phyloP scores from a whole-genome alignment of 148 eudicot species.

The Amaranthus cruentus region DNA sequence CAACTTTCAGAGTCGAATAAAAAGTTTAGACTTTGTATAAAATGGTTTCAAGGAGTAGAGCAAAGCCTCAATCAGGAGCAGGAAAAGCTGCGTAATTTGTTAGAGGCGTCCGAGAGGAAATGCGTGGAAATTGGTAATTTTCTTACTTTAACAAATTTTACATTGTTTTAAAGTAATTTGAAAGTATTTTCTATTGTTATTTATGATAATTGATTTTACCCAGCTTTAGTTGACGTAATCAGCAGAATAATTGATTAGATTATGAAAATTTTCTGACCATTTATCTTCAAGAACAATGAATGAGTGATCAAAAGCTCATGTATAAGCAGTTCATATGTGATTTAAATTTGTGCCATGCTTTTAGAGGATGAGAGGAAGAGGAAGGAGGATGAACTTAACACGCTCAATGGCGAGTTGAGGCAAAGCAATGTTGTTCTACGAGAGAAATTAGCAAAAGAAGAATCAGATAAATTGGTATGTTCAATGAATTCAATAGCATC shows the following conservation, averaged over 20 bases:
- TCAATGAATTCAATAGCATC: neutral
- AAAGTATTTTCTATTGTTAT: too few relatives aligned
- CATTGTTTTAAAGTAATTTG: too few relatives aligned
- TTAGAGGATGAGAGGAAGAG: slow-evolving; percentile 42
- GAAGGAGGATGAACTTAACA: slow-evolving; percentile 52
- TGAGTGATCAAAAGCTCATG: too few relatives aligned
- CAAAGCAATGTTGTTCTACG: slow-evolving; percentile 32
- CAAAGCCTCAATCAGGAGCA: slow-evolving; percentile 39
- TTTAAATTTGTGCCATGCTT: slow-evolving; percentile 1
- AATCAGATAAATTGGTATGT: slow-evolving; percentile 55
- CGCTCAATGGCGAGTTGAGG: slow-evolving; percentile 35
- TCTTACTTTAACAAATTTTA: too few relatives aligned
- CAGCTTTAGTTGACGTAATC: too few relatives aligned
- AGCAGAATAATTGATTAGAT: too few relatives aligned
- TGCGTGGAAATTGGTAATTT: slow-evolving; percentile 42
- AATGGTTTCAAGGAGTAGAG: slow-evolving; percentile 66
- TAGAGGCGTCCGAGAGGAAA: slow-evolving; percentile 43
- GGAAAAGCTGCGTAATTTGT: slow-evolving; percentile 34
- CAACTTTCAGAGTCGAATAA: slow-evolving; percentile 47
- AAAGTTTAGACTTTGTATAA: slow-evolving; percentile 51
- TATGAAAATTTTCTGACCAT: too few relatives aligned
- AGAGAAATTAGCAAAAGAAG: slow-evolving; percentile 42
- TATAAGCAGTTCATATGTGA: neutral
- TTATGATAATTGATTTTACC: too few relatives aligned
- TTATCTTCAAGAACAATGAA: too few relatives aligned